Evolutionary conservation across 495 filamentous ascomycete genomes (phyloP).

Genomic region (Saxispiralis lemnorum): DNA sequence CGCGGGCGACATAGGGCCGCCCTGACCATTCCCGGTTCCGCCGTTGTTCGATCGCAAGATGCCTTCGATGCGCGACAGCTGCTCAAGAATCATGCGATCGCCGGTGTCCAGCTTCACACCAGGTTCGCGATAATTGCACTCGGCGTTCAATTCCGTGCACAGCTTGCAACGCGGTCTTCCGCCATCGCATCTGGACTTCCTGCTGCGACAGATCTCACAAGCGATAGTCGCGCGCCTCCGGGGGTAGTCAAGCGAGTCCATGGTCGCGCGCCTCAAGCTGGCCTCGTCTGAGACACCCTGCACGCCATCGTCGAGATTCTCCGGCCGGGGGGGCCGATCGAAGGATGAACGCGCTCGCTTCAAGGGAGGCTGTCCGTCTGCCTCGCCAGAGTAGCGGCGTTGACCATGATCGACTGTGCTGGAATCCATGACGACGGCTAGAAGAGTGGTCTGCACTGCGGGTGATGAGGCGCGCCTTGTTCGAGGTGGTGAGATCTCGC

Average conservation of each 20-base stretch:
- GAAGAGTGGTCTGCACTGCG: too few relatives aligned
- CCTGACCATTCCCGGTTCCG: constrained; percentile 32
- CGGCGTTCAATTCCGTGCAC: constrained; percentile 62
- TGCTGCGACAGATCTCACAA: constrained; percentile 72
- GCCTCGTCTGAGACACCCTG: constrained; percentile 2
- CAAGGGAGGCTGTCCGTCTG: constrained; percentile 7
- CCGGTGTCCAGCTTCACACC: constrained; percentile 77
- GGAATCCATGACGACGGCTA: neutral
- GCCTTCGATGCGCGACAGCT: constrained; percentile 56
- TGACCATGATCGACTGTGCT: neutral
- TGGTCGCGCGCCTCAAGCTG: constrained; percentile 2
- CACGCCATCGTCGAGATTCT: neutral
- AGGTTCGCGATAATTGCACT: constrained; percentile 69
- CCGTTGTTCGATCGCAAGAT: constrained; percentile 50
- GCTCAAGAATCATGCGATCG: constrained; percentile 68
- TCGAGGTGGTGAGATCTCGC: too few relatives aligned
- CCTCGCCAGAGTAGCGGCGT: neutral
- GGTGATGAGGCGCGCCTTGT: too few relatives aligned
- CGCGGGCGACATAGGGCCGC: constrained; percentile 41
- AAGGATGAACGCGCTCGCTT: constrained; percentile 11
- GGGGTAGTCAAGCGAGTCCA: constrained; percentile 21
- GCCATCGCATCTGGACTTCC: constrained; percentile 74
- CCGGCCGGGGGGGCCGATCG: constrained; percentile 2
- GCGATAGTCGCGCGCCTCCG: constrained; percentile 25
- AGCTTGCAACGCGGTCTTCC: constrained; percentile 67